Base-by-base conservation (phyloP, 1,139 yeast species). In the Pichiaceae sp. region DNA sequence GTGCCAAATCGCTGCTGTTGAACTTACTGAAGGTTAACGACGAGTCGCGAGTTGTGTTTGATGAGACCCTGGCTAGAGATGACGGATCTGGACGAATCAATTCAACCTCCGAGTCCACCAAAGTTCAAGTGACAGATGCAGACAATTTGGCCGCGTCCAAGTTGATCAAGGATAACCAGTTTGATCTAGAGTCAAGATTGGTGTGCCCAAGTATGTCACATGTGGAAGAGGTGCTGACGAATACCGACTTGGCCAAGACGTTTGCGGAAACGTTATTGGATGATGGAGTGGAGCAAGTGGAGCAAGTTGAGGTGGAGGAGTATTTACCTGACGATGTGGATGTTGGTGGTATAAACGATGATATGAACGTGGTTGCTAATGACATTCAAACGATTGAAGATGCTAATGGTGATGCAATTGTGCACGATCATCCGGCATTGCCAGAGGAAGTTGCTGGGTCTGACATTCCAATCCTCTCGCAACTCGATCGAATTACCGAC, bases 1-100 rank as follows among this genome's bases (percentile, higher is more conserved):
- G 97, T 4, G 89, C 96, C 8, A 85, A 81, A 50, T 83, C 95
- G 37, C 63, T 89, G 39, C 62, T 89, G 35, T 61, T 86, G 49
- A 87, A 86, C 48, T 76, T 89, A 1, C 66, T 89, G 38, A 64
- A 64, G 38, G 68, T 78, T 16, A 83, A 78, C 47, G 44, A 59
- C 4, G 54, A 65, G 1, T 85, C 87, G 0, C 56, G 82, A 38
- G 75, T 81, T 3, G 38, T 39, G 4, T 45, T 48, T 33, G 51
- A 37, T 30, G 54, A 45, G 35, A 17, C 36, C n/a, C 23, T 40
- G 4, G 38, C 33, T 15, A n/a, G 12, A 7, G 24, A 21, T 21
- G 24, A 11, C 24, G 24, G 24, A n/a, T n/a, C n/a, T n/a, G n/a
- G n/a, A n/a, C n/a, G n/a, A n/a, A n/a, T n/a, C 11, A 21, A 11